Percentiles rank a stretch among this genome's conserved stretches.
Evolutionary conservation across 192 early-diverging fungal genomes (phyloP).

Genomic region (Entomortierella beljakovae): DNA sequence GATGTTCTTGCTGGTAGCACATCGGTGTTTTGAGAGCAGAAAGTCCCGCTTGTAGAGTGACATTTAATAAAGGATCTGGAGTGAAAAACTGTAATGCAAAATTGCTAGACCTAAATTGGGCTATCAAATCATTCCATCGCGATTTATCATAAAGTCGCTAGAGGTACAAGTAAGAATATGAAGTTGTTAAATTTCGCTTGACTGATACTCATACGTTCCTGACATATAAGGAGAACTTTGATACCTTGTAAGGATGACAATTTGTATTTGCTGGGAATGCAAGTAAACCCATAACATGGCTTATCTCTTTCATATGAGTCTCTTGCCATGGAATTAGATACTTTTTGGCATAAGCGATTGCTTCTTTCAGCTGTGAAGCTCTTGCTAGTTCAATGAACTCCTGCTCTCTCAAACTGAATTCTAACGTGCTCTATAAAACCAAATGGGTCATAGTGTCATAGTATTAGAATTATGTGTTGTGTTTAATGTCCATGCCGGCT

Average conservation of each 20-base stretch:
- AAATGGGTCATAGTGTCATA: background rate
- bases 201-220: no score
- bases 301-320: conserved; percentile 84
- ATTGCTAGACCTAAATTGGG: conserved; percentile 87
- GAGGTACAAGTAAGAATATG: background rate
- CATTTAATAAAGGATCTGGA: conserved; percentile 82
- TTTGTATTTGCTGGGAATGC: conserved; percentile 82
- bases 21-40: conserved; percentile 92
- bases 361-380: conserved; percentile 69
- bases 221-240: background rate
- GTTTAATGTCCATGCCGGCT: background rate
- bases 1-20: conserved; percentile 81
- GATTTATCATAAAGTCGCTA: conserved; percentile 73
- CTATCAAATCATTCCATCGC: conserved; percentile 84
- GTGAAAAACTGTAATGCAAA: conserved; percentile 92
- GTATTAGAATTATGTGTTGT: background rate
- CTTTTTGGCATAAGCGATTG: conserved; percentile 90
- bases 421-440: conserved; percentile 83
- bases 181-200: background rate
- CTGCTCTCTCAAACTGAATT: conserved; percentile 96
- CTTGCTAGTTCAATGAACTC: conserved; percentile 94
- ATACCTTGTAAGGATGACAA: conserved; percentile 86
- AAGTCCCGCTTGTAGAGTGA: conserved; percentile 95
- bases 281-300: conserved; percentile 89
- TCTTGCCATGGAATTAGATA: conserved; percentile 83